Conservation (phyloP, 2,329 filamentous ascomycete genomes). For the Cercospora janseana region DNA sequence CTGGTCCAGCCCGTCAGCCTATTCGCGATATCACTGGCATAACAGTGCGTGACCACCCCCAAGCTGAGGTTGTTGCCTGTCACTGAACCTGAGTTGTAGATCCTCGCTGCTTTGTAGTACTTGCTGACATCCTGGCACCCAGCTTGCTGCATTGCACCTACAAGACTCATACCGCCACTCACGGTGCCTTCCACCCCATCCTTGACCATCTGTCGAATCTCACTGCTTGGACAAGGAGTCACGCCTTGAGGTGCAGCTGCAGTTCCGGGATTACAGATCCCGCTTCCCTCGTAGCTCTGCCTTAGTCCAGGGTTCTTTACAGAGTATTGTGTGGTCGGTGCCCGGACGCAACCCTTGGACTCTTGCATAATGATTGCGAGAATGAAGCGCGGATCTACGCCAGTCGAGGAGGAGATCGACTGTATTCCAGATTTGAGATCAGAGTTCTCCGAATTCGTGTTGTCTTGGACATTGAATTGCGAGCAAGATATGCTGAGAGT, state of each 20-base stretch:
- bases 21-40: constrained; percentile 54
- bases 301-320: constrained; percentile 50
- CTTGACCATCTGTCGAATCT: constrained; percentile 43
- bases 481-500: constrained; percentile 42
- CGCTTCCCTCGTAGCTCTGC: constrained; percentile 45
- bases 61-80: constrained; percentile 42
- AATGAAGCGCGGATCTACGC: constrained; percentile 45
- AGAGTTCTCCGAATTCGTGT: constrained; percentile 41
- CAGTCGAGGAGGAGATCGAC: constrained; percentile 32
- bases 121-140: constrained; percentile 39
- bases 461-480: constrained; percentile 39
- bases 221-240: constrained; percentile 42
- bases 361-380: constrained; percentile 50
- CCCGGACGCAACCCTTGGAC: constrained; percentile 49
- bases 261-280: constrained; percentile 39
- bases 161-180: constrained; percentile 44
- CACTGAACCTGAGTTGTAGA: constrained; percentile 51
- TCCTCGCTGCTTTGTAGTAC: constrained; percentile 51
- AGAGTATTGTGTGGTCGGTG: constrained; percentile 44
- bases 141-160: constrained; percentile 39
- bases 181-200: constrained; percentile 49
- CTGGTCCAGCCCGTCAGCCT: constrained; percentile 45
- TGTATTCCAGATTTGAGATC: constrained; percentile 43
- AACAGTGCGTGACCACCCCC: constrained; percentile 54
- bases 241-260: constrained; percentile 26